These are phyloP conservation scores for Rutstroemia sp. DNA, from an alignment of 2,329 filamentous ascomycete genomes.

Conservation along the genomic window DNA sequence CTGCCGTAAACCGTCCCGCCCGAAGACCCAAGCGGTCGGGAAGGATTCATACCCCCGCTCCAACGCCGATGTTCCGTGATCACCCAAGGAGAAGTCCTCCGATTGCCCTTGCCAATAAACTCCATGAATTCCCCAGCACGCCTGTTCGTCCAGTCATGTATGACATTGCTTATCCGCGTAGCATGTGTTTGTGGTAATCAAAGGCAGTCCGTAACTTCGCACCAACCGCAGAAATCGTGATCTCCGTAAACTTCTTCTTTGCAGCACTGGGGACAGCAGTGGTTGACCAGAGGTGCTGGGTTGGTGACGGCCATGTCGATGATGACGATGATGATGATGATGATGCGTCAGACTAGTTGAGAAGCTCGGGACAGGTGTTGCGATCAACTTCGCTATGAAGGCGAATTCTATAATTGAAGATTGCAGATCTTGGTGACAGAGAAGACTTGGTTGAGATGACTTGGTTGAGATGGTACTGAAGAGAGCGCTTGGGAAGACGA, in stretches of 20 bases:
- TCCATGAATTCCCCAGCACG: neutral
- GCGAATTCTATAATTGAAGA: too few relatives aligned
- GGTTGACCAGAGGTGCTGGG: slow-evolving; percentile 38
- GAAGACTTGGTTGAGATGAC: neutral
- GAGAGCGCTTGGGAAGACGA: neutral
- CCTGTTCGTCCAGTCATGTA: neutral
- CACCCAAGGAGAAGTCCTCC: neutral
- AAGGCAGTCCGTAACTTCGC: slow-evolving; percentile 31
- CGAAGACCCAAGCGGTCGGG: neutral
- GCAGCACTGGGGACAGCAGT: slow-evolving; percentile 47
- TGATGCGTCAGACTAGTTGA: neutral
- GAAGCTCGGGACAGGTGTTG: too few relatives aligned
- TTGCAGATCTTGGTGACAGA: too few relatives aligned
- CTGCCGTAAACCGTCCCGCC: neutral
- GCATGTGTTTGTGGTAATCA: slow-evolving; percentile 1
- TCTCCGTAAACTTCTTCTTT: slow-evolving; percentile 41
- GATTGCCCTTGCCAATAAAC: neutral
- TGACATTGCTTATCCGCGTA: neutral
- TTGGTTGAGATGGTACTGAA: neutral
- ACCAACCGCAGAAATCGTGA: slow-evolving; percentile 44
- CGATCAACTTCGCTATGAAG: too few relatives aligned
- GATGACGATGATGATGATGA: neutral
- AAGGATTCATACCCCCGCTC: neutral
- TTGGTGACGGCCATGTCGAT: slow-evolving; percentile 36
- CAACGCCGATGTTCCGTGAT: neutral